Conservation (phyloP, 2,329 filamentous ascomycete genomes). For the Fusarium dimerum region DNA sequence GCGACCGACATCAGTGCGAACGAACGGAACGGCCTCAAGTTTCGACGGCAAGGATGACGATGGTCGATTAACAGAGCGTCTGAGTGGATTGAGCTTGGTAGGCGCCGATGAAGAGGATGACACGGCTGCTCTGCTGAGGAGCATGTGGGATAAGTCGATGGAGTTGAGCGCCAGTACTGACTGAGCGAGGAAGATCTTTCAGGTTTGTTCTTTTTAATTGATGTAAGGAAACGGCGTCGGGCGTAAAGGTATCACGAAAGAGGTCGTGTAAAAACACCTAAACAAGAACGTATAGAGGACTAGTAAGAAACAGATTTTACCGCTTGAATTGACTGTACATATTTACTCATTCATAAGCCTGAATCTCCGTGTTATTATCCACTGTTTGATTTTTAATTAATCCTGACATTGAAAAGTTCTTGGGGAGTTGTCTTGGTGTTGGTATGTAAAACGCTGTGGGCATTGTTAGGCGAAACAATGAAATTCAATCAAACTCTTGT, state of each 20-base stretch:
- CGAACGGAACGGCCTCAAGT: slow-evolving; percentile 44
- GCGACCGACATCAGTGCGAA: slow-evolving; percentile 39
- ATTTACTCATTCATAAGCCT: too few relatives aligned
- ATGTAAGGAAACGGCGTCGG: slow-evolving; percentile 4
- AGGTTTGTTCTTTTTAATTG: slow-evolving; percentile 7
- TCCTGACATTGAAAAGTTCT: too few relatives aligned
- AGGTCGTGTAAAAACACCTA: not conserved
- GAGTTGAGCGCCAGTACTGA: slow-evolving; percentile 55
- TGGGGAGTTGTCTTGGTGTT: too few relatives aligned
- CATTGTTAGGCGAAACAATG: too few relatives aligned
- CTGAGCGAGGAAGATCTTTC: slow-evolving; percentile 4
- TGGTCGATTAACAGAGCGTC: slow-evolving; percentile 39
- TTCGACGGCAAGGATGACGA: slow-evolving; percentile 50
- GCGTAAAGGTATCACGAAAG: not conserved
- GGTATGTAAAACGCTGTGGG: too few relatives aligned
- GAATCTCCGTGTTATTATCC: too few relatives aligned
- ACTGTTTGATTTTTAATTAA: too few relatives aligned
- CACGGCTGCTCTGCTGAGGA: slow-evolving; percentile 53
- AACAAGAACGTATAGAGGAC: not conserved
- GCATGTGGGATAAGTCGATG: slow-evolving; percentile 63
- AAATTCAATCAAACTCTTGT: too few relatives aligned
- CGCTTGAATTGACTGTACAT: too few relatives aligned
- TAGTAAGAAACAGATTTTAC: not conserved
- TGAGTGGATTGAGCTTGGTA: slow-evolving; percentile 53
- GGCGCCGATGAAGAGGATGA: slow-evolving; percentile 53